Percentiles rank a stretch among this genome's conserved stretches.
phyloP scores from a whole-genome alignment of 2,329 filamentous ascomycete genomes.

The Fusarium sp. region DNA sequence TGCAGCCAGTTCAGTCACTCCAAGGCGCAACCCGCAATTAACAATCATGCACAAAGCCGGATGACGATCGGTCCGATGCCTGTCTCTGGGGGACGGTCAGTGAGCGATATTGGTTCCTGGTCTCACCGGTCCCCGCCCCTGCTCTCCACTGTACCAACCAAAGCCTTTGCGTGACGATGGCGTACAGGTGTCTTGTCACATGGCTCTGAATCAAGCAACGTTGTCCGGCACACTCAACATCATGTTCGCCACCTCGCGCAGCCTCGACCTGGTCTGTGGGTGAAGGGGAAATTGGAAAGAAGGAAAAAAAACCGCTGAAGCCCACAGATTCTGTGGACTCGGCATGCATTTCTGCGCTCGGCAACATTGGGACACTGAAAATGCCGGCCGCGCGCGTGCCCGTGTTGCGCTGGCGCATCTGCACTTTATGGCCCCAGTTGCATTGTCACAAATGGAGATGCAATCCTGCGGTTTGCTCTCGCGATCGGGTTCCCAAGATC shows the following conservation, averaged over 20 bases:
- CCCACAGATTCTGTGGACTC: conserved; percentile 19
- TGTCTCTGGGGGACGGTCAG: conserved; percentile 15
- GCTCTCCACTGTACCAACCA: conserved; percentile 43
- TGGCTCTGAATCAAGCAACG: conserved; percentile 35
- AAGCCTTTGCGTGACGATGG: conserved; percentile 43
- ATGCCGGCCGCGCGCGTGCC: conserved; percentile 21
- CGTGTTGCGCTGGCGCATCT: conserved; percentile 16
- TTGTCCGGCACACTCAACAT: conserved; percentile 16
- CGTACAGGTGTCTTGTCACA: conserved; percentile 42
- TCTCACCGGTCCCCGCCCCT: conserved; percentile 46
- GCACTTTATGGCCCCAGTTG: conserved; percentile 24
- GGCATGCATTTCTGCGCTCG: conserved; percentile 22
- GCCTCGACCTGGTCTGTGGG: conserved; percentile 29
- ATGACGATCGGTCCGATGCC: conserved; percentile 39
- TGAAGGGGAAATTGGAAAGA: conserved; percentile 6
- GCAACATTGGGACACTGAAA: conserved; percentile 17
- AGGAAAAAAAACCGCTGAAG: background rate
- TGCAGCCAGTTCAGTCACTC: conserved; percentile 19
- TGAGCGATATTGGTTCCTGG: conserved; percentile 36
- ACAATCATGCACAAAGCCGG: conserved; percentile 22
- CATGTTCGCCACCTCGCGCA: conserved; percentile 31
- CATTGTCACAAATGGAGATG: conserved; percentile 20
- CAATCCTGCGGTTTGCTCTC: conserved; percentile 12
- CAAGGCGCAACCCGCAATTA: conserved; percentile 13
- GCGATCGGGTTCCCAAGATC: conserved; percentile 7